Evolutionary conservation across 192 early-diverging fungal genomes (phyloP), one percentile per base, ranked within the genome.

Genomic region (Rhizophagus clarus): DNA sequence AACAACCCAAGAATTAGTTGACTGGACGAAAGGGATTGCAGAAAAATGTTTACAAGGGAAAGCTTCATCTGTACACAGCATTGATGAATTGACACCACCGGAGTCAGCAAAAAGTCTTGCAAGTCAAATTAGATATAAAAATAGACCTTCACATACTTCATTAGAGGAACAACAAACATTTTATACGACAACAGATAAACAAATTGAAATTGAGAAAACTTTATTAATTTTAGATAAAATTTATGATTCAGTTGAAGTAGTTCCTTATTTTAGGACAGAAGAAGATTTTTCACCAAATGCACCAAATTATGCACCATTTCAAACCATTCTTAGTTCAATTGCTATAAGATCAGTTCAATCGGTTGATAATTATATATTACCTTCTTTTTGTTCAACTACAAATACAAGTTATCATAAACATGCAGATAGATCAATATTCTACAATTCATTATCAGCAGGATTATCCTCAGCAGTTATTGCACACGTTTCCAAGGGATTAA

Each of bases 371-470:
- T 77, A 60, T 29, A 24, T 66, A 15, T 40, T 40, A 62, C n/a
- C 40, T 15, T 26, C 62, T 15, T 1, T n/a, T 42, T 77, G 75
- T 49, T 34, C 24, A 11, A 45, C 75, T 34, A 79, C 56, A 15
- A 71, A 82, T 67, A 26, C 61, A 60, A 70, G 47, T 24, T 82
- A 61, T 79, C 66, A 78, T 34, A 71, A 37, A 37, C 34, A 34
- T 28, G 37, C 79, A 26, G 79, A 83, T 66, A 56, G 82, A 10
- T 61, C 75, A 29, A 83, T 83, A 40, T 83, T 83, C 28, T 83
- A 80, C 40, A 83, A 83, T 62, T 74, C 82, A 70, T 72, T 83
- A 40, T 80, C 82, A 26, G 74, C 82, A 31, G 82, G 82, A 26
- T 63, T 83, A 75, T 73, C 79, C 0, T 72, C 70, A 32, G 11